A percentile compares a stretch with the other conserved stretches of the same genome.
Conservation (phyloP, 768 basidiomycete genomes). For the Ephemerocybe angulata region DNA sequence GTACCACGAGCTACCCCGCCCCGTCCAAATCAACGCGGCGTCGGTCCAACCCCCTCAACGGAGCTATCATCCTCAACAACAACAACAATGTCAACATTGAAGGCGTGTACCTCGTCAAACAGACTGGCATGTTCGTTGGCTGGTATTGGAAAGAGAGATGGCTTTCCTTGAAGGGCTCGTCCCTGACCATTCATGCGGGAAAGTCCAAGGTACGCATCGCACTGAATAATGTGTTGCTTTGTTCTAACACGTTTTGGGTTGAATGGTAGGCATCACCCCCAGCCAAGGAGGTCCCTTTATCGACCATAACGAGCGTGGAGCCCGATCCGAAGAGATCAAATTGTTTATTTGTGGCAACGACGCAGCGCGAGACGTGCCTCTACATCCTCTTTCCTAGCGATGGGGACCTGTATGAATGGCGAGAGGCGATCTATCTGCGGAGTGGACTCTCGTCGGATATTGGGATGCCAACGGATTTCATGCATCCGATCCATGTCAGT, state of each 20-base stretch:
- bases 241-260: background rate
- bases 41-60: slow-evolving; percentile 11
- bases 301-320: slow-evolving; percentile 22
- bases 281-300: slow-evolving; percentile 20
- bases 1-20: slow-evolving; percentile 10
- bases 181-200: slow-evolving; percentile 54
- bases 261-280: slow-evolving; percentile 18
- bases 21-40: slow-evolving; percentile 12
- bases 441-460: slow-evolving; percentile 24
- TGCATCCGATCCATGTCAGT: slow-evolving; percentile 31
- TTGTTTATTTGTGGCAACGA: slow-evolving; percentile 18
- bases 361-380: slow-evolving; percentile 21
- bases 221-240: background rate
- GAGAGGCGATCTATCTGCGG: slow-evolving; percentile 27
- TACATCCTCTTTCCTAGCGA: slow-evolving; percentile 26
- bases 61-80: slow-evolving; percentile 9
- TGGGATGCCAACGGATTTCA: slow-evolving; percentile 29
- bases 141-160: slow-evolving; percentile 77
- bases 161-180: slow-evolving; percentile 64
- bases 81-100: slow-evolving; percentile 41
- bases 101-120: slow-evolving; percentile 67
- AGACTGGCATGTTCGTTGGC: slow-evolving; percentile 65
- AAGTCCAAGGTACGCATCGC: slow-evolving; percentile 64
- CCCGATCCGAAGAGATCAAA: slow-evolving; percentile 22
- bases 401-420: slow-evolving; percentile 28